Evolutionary conservation across 176 grass and related monocot genomes (phyloP).

Genomic region (Triticum turgidum): DNA sequence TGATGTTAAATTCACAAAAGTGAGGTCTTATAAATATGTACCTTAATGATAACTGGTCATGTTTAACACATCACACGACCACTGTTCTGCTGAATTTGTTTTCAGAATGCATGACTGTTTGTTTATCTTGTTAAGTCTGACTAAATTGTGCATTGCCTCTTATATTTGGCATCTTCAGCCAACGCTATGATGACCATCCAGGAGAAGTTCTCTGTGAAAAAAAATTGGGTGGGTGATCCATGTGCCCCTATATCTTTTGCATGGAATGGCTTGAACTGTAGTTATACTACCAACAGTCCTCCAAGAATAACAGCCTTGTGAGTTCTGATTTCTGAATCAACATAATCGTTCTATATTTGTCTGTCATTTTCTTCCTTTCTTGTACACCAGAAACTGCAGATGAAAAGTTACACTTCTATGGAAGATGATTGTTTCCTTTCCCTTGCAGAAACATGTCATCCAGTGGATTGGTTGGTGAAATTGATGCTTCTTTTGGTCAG

Average conservation of each 20-base stretch:
- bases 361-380: background rate
- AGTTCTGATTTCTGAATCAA: too few species aligned
- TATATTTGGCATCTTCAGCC: background rate
- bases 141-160: background rate
- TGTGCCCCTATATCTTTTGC: constrained; percentile 20
- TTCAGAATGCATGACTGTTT: background rate
- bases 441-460: constrained; percentile 40
- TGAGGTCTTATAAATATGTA: background rate
- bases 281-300: background rate
- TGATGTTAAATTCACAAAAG: background rate
- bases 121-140: background rate
- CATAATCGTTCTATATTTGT: too few species aligned
- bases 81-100: background rate
- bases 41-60: background rate
- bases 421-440: background rate
- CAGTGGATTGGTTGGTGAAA: constrained; percentile 41
- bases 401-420: background rate
- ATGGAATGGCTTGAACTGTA: constrained; percentile 36
- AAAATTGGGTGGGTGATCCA: constrained; percentile 37
- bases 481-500: constrained; percentile 28
- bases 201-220: constrained; percentile 13
- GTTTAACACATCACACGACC: background rate
- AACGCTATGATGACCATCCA: constrained; percentile 29
- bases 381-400: background rate
- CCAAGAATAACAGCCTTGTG: background rate